A percentile compares a stretch with the other conserved stretches of the same genome.
These are phyloP conservation scores for Conoideocrella luteorostrata DNA, from an alignment of 2,329 filamentous ascomycete species.

Conservation along the genomic window DNA sequence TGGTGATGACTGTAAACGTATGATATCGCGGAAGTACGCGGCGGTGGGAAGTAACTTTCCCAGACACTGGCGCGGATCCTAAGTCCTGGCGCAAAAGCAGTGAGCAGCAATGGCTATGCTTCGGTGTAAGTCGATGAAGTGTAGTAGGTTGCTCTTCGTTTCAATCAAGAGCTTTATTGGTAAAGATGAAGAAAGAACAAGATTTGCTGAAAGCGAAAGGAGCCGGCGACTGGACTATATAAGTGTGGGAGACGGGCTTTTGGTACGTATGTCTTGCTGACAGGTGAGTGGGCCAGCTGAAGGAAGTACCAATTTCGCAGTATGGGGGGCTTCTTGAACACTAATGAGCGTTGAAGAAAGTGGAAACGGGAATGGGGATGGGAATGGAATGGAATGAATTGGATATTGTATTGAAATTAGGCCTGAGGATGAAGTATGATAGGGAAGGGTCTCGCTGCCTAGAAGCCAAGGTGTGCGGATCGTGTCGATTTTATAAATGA, in stretches of 20 bases:
- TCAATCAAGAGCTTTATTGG: not conserved
- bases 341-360: not conserved
- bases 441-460: constrained; percentile 1
- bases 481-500: not conserved
- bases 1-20: constrained; percentile 24
- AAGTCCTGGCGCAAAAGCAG: not conserved
- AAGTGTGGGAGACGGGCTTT: not conserved
- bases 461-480: constrained; percentile 4
- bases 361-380: no score
- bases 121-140: not conserved
- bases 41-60: not conserved
- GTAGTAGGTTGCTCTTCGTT: not conserved
- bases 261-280: not conserved
- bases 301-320: not conserved
- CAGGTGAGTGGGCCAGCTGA: not conserved
- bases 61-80: not conserved
- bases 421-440: constrained; percentile 1
- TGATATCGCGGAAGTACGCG: not conserved
- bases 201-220: not conserved
- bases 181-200: not conserved
- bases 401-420: not conserved
- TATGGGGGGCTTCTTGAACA: not conserved
- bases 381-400: not conserved
- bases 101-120: not conserved
- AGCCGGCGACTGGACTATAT: not conserved